Base-by-base conservation (phyloP, 192 early-diverging fungal species). In the Podila clonocystis region DNA sequence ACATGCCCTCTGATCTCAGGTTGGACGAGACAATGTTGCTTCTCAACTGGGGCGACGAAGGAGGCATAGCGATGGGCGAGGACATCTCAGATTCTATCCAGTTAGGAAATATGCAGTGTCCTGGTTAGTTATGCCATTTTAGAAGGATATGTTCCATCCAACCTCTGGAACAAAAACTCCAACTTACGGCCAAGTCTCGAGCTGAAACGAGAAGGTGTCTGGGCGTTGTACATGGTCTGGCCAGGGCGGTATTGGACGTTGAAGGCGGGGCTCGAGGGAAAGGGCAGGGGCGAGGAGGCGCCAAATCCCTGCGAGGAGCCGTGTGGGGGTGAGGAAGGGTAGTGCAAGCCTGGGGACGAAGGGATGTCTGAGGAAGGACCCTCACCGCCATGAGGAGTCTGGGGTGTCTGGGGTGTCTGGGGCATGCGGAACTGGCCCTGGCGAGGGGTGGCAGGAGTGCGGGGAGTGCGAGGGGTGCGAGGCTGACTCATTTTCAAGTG, bases 321-420 rank as follows among this genome's bases (percentile, higher is more conserved):
- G 9, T 57, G 24, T 48, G 62, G 68, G 36, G 75, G 75, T 9
- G 68, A 71, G 2, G 75, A 71, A 5, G 75, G 75, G 59, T 71
- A 78, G n/a, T 80, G 65, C 11, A 80, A 67, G 36, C 77, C 77
- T 34, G 77, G 77, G 2, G 77, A 80, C 11, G 77, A 80, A 30
- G 77, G 77, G 29, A 80, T 59, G 29, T 72, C 77, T 7, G 77
- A 80, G 9, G 71, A 73, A 60, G 63, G 65, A 22, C 65, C 48
- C 48, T 72, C 76, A 28, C 70, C 41, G n/a, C 52, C 52, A 6
- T 26, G n/a, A 11, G 52, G 52, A 7, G 52, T 55, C 52, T 22
- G 52, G n/a, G 52, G 52, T n/a, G 52, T 55, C 52, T 55, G 52
- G 5, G 52, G 52, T 62, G 60, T 41, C 60, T 70, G 30, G 60